These are phyloP conservation scores for Fusarium sp. DNA, from an alignment of 2,329 filamentous ascomycete species.

Conservation along the genomic window DNA sequence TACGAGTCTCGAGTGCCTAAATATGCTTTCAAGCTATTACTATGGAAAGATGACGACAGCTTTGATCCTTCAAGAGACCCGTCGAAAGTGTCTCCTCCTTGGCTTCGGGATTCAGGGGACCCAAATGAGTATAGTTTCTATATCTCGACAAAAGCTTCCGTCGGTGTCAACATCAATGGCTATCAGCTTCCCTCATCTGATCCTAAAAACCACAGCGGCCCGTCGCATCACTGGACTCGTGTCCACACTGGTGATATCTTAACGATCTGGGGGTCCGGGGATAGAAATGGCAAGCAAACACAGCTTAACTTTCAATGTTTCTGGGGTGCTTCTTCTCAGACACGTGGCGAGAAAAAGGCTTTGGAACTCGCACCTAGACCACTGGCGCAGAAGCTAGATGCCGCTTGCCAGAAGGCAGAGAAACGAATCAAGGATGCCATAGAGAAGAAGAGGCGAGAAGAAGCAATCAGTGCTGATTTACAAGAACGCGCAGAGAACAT, in stretches of 20 bases:
- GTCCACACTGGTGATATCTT: conserved; percentile 83
- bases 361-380: conserved; percentile 53
- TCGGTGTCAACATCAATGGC: conserved; percentile 82
- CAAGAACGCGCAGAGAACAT: conserved; percentile 56
- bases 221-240: conserved; percentile 72
- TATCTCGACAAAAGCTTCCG: conserved; percentile 82
- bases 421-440: conserved; percentile 55
- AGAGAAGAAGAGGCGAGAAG: conserved; percentile 56
- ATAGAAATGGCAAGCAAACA: conserved; percentile 55
- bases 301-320: conserved; percentile 65
- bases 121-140: conserved; percentile 73
- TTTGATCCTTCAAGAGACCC: conserved; percentile 69
- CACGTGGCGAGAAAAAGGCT: conserved; percentile 48
- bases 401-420: conserved; percentile 60
- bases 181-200: conserved; percentile 70
- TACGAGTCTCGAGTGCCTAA: conserved; percentile 82
- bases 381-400: conserved; percentile 61
- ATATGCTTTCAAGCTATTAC: conserved; percentile 80
- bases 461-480: conserved; percentile 60
- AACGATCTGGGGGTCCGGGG: conserved; percentile 70
- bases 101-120: conserved; percentile 52
- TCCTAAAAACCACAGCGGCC: conserved; percentile 62
- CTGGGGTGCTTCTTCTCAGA: conserved; percentile 65
- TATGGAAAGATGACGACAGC: conserved; percentile 75
- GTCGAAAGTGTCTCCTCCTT: conserved; percentile 65